phyloP scores from a whole-genome alignment of 2,329 filamentous ascomycete species.

The Ploettnerulaceae sp. region DNA sequence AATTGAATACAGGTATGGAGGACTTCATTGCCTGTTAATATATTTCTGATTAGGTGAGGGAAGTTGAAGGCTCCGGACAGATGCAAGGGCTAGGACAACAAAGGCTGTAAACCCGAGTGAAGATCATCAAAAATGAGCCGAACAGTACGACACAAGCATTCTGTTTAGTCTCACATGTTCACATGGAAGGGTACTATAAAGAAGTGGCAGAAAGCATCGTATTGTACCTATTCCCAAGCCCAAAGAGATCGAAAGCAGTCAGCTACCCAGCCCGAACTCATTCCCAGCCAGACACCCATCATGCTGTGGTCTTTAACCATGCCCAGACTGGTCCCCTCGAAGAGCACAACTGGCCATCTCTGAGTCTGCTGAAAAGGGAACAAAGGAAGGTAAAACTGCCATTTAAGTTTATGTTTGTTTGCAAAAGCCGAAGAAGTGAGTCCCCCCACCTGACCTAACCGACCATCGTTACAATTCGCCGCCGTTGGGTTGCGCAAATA shows the following conservation, averaged over 20 bases:
- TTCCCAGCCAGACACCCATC: slow-evolving; percentile 1
- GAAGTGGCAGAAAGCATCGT: slow-evolving; percentile 28
- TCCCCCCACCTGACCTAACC: neutral
- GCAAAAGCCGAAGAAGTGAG: neutral
- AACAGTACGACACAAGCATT: neutral
- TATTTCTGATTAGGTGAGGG: no score
- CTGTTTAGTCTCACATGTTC: neutral
- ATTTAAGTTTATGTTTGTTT: slow-evolving; percentile 3
- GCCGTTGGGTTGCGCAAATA: slow-evolving; percentile 6
- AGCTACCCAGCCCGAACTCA: slow-evolving; percentile 1
- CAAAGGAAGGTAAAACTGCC: slow-evolving; percentile 22
- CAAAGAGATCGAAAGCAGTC: slow-evolving; percentile 19
- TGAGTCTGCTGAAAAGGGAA: slow-evolving; percentile 16
- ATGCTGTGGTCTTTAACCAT: neutral
- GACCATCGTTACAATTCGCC: slow-evolving; percentile 8
- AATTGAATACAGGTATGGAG: no score
- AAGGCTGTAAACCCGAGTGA: no score
- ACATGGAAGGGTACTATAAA: neutral
- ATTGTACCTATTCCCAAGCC: slow-evolving; percentile 27
- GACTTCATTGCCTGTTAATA: no score
- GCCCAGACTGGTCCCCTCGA: neutral
- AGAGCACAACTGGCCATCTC: slow-evolving; percentile 1
- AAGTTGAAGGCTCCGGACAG: no score
- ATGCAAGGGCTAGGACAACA: no score
- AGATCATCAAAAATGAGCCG: no score